phyloP scores from a whole-genome alignment of 805 yeast genomes.

The Ogataea polymorpha region DNA sequence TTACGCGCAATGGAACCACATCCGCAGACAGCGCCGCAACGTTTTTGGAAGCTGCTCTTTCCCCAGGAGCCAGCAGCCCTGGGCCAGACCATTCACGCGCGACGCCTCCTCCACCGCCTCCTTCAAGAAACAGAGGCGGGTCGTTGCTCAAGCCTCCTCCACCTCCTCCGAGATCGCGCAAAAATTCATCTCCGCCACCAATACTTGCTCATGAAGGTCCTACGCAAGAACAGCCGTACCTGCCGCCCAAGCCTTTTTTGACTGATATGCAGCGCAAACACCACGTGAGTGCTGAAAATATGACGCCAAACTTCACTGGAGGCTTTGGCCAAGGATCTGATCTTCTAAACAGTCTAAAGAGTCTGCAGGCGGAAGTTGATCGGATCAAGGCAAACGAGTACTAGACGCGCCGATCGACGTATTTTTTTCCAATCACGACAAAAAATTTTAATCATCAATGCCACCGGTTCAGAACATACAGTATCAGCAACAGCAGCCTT shows the following conservation, averaged over 20 bases:
- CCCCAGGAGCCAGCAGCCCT: slow-evolving; percentile 12
- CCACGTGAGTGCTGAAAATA: slow-evolving; percentile 19
- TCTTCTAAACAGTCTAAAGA: slow-evolving; percentile 61
- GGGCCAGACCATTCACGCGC: slow-evolving; percentile 10
- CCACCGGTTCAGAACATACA: slow-evolving; percentile 72
- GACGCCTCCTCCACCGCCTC: slow-evolving; percentile 31
- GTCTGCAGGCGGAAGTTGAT: slow-evolving; percentile 69
- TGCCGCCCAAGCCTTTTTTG: slow-evolving; percentile 32
- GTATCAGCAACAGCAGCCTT: slow-evolving; percentile 59
- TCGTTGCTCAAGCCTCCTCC: slow-evolving; percentile 26
- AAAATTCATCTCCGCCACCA: slow-evolving; percentile 24
- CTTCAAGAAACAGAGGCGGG: slow-evolving; percentile 14
- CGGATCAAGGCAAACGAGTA: slow-evolving; percentile 36
- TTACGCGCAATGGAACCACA: slow-evolving; percentile 13
- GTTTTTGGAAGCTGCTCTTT: slow-evolving; percentile 24
- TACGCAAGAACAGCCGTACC: slow-evolving; percentile 16
- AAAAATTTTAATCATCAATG: slow-evolving; percentile 30
- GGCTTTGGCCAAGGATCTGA: slow-evolving; percentile 29
- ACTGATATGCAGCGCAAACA: slow-evolving; percentile 30
- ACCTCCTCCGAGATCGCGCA: slow-evolving; percentile 31
- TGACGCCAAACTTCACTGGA: slow-evolving; percentile 14
- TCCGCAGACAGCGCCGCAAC: slow-evolving; percentile 20
- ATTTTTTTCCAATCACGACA: not conserved
- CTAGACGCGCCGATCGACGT: slow-evolving; percentile 10
- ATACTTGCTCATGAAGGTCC: slow-evolving; percentile 6